Evolutionary conservation across 768 basidiomycete species (phyloP).

Genomic region (Calvatia gigantea): DNA sequence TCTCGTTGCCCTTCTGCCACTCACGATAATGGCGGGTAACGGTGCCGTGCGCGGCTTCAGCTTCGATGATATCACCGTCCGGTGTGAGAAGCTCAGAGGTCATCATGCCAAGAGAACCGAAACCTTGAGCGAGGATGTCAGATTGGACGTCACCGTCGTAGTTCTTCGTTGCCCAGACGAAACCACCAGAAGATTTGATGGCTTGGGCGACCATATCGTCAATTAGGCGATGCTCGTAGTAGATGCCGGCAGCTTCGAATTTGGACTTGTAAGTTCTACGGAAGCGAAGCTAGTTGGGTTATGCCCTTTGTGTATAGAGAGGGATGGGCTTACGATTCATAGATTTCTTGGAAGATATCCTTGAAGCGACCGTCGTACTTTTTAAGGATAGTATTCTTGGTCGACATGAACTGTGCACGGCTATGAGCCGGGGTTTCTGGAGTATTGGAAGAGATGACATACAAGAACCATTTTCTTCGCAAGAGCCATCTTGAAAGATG

Average conservation of each 20-base stretch:
- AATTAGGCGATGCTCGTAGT: constrained; percentile 95
- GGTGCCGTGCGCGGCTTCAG: constrained; percentile 95
- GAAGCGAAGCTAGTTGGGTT: neutral
- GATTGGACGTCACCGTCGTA: constrained; percentile 89
- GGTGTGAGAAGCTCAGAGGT: constrained; percentile 94
- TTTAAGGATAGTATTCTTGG: constrained; percentile 97
- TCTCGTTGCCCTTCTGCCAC: constrained; percentile 95
- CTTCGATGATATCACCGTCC: constrained; percentile 88
- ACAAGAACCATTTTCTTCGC: constrained; percentile 75
- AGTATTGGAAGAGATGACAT: neutral
- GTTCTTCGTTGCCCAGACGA: constrained; percentile 74
- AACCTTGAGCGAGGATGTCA: constrained; percentile 97
- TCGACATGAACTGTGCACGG: constrained; percentile 84
- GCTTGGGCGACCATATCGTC: constrained; percentile 99
- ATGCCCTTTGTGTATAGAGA: neutral
- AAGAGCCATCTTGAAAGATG: constrained; percentile 96
- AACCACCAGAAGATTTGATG: constrained; percentile 93
- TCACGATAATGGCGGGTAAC: constrained; percentile 98
- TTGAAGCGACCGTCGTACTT: constrained; percentile 99
- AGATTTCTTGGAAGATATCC: constrained; percentile 98
- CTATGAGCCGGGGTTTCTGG: neutral
- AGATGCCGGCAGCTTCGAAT: constrained; percentile 71
- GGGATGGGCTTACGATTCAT: constrained; percentile 51
- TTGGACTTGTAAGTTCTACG: constrained; percentile 61
- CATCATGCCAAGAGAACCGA: constrained; percentile 98